Base-by-base conservation (phyloP, 805 yeast genomes). In the Metschnikowia arizonensis region DNA sequence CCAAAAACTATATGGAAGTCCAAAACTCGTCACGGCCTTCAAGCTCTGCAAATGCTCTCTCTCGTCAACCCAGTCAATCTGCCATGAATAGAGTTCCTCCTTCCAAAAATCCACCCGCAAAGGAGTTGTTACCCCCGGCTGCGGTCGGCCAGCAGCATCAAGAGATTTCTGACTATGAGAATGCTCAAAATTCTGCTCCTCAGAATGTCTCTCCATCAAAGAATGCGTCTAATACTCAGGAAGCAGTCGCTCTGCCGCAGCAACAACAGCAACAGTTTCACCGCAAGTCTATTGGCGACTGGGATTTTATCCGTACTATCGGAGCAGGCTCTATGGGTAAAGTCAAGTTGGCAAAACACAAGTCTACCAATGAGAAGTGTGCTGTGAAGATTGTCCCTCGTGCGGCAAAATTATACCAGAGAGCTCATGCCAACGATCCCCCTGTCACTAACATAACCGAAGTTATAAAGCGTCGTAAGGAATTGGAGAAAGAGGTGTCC, bases 251-350 rank as follows among this genome's bases (percentile, higher is more conserved):
- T n/a, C 44, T 36, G 40, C 50, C 28, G 21, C 47, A 47, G 21
- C 53, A 50, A 10, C 73, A 72, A 10, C 73, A 72, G 51, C 58
- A 50, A 36, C 81, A 77, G 54, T 85, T 86, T 55, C 91, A 89
- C 62, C 79, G 98, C 52, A 85, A 84, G 48, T 77, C 96, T 4
- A 84, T 91, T 44, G 99, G 98, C 11, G 97, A 93, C 53, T 91
- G 99, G 99, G 95, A 88, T 56, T 90, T 91, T 56, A 76, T 87
- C 47, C 88, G 88, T 65, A 89, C 97, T 2, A 86, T 93, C 37
- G 99, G 99, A 34, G 96, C 98, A 2, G 99, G 99, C 3, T 88
- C 97, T 0, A 93, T 93, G 99, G 99, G 99, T 48, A 95, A 91
- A 64, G 99, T 93, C 40, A 93, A 93, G 67, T 73, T 93, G 32